phyloP scores from a whole-genome alignment of 192 early-diverging fungal species.

The Podila epigama region DNA sequence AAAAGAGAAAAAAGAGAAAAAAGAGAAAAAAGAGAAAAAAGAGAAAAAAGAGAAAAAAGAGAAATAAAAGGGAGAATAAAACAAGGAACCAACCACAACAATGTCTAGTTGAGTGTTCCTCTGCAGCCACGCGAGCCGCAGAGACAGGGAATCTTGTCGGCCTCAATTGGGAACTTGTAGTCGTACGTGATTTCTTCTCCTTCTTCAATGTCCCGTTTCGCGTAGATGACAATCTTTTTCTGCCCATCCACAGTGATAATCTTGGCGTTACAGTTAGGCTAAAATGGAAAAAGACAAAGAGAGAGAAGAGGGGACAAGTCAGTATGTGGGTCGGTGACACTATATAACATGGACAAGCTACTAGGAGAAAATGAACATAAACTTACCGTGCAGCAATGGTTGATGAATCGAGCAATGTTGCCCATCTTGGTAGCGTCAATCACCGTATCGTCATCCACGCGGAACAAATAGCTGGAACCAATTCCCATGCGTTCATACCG shows the following conservation, averaged over 20 bases:
- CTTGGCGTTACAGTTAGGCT: slow-evolving; percentile 98
- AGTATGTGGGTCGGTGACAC: not conserved
- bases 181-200: slow-evolving; percentile 99
- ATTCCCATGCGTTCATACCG: slow-evolving; percentile 94
- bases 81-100: too few relatives aligned
- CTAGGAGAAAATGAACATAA: not conserved
- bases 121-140: slow-evolving; percentile 89
- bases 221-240: slow-evolving; percentile 99
- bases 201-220: slow-evolving; percentile 89
- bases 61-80: too few relatives aligned
- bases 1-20: too few relatives aligned
- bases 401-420: slow-evolving; percentile 97
- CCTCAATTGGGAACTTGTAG: slow-evolving; percentile 95
- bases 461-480: slow-evolving; percentile 93
- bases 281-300: slow-evolving; percentile 15
- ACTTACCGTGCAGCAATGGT: slow-evolving; percentile 95
- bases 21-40: not conserved
- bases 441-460: slow-evolving; percentile 93
- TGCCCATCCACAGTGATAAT: slow-evolving; percentile 90
- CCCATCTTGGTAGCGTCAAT: slow-evolving; percentile 98
- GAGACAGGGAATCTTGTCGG: slow-evolving; percentile 97
- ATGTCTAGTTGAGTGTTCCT: slow-evolving; percentile 73
- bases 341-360: not conserved
- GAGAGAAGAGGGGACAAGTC: not conserved
- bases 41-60: not conserved